Base-by-base conservation (phyloP, 768 basidiomycete species). In the Phylloporus rhodoxanthus region DNA sequence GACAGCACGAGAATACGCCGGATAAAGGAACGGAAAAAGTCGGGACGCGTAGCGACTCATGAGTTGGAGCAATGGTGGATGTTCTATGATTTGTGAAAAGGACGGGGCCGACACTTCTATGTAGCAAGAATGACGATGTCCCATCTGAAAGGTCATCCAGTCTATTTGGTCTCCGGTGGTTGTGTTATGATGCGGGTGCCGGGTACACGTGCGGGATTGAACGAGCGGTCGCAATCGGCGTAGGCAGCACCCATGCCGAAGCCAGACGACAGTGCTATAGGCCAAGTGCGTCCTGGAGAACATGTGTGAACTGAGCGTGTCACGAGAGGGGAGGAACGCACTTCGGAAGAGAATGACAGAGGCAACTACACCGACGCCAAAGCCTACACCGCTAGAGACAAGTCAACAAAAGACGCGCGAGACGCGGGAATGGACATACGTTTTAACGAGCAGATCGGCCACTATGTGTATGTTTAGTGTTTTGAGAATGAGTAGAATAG, bases 341-440 rank as follows among this genome's bases (percentile, higher is more conserved):
- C 92, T 82, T 68, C 82, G 84, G 82, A 95, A 94, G 68, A 93
- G 75, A 57, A 95, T 80, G 56, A 94, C 92, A 33, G 89, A 92
- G 36, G 85, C 82, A 52, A 94, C 80, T 55, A 95, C 87, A 53
- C 92, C 92, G 32, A 80, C 84, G 62, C 91, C 82, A 69, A 95
- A 89, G 48, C 92, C 92, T 51, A 94, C 80, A 44, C 90, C 90
- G 45, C 90, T 92, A 67, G 17, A 21, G 8, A 11, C 7, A 44
- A 23, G 50, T 64, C 45, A 60, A 56, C 50, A 26, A 52, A 34
- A 0, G 13, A n/a, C 8, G 5, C 2, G 8, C 10, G 33, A 17
- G 2, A 32, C 15, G 23, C 9, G 17, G 32, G 8, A 8, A 23
- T 17, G 33, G 76, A 10, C 83, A 59, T 64, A 92, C 89, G 87